Evolutionary conservation across 2,329 filamentous ascomycete genomes (phyloP).

Genomic region (Aspergillus phoenicis): DNA sequence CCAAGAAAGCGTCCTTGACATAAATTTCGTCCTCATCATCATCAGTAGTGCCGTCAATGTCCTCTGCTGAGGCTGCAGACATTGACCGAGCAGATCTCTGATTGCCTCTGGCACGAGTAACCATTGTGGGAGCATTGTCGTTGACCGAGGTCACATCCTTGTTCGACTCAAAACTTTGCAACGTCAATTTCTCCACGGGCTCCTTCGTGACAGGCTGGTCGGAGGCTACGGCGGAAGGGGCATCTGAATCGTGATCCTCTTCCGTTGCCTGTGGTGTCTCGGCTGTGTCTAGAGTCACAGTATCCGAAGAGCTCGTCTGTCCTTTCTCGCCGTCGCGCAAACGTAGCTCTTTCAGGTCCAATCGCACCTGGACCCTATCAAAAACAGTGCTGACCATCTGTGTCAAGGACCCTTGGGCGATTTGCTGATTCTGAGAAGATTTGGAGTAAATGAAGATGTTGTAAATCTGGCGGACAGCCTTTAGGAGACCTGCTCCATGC

Average conservation of each 20-base stretch:
- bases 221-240: conserved; percentile 34
- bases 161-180: conserved; percentile 69
- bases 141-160: conserved; percentile 68
- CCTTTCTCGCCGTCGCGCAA: conserved; percentile 47
- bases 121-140: conserved; percentile 68
- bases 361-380: conserved; percentile 82
- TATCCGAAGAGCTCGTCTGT: conserved; percentile 37
- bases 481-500: conserved; percentile 90
- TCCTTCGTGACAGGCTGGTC: conserved; percentile 56
- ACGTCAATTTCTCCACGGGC: conserved; percentile 61
- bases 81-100: conserved; percentile 51
- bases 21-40: conserved; percentile 91
- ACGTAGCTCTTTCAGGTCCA: conserved; percentile 84
- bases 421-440: conserved; percentile 91
- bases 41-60: conserved; percentile 47
- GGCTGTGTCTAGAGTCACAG: conserved; percentile 39
- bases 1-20: conserved; percentile 93
- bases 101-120: conserved; percentile 59
- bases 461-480: conserved; percentile 96
- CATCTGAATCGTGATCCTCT: conserved; percentile 50
- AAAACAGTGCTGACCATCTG: conserved; percentile 99
- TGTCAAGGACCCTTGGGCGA: conserved; percentile 93
- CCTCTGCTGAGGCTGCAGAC: conserved; percentile 40
- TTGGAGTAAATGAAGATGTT: conserved; percentile 97
- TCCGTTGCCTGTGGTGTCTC: conserved; percentile 51